Evolutionary conservation across 1,284 basidiomycete genomes (phyloP), one percentile per base, ranked within the genome.

Genomic region (Ganoderma resinaceum): DNA sequence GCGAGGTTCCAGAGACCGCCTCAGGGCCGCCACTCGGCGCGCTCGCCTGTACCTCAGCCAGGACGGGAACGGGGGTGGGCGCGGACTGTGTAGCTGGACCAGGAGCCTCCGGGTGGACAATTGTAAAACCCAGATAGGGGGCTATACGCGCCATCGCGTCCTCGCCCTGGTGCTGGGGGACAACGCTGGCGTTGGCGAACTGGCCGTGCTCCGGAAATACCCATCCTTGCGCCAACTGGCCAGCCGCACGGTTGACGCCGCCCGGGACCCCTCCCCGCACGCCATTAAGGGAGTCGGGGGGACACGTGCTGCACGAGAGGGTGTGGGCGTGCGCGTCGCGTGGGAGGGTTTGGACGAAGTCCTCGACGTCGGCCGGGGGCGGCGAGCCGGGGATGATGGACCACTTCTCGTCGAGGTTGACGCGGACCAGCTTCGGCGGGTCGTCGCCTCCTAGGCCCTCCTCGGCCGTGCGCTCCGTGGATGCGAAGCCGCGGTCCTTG

Each of bases 111-210:
- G 20, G 23, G 11, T 52, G 16, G 61, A 49, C 3, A 61, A 64
- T 66, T 20, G 73, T 66, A 62, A 74, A 76, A 1, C 72, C 68
- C 49, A 71, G 65, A 33, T 74, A 70, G 20, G 76, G 71, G 55
- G 77, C 71, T 62, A 77, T 73, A 62, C 77, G 76, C 23, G 77
- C 75, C 43, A 76, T 76, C 43, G 77, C 76, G 63, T 76, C 76
- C 62, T 78, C 75, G 66, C 66, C 37, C 69, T 73, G 11, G 18
- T 20, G 7, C 40, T 46, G 61, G 8, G 37, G 58, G n/a, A 12
- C 16, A 18, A 55, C 4, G 58, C 14, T 26, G 20, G 23, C 46
- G 58, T 49, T 26, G 20, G 46, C 46, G 23, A 38, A 38, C 14
- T 57, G 59, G 23, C 18, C n/a, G 5, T 49, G 14, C n/a, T 72